phyloP scores from a whole-genome alignment of 2,329 filamentous ascomycete species.

The Colletotrichum cordylinicola region DNA sequence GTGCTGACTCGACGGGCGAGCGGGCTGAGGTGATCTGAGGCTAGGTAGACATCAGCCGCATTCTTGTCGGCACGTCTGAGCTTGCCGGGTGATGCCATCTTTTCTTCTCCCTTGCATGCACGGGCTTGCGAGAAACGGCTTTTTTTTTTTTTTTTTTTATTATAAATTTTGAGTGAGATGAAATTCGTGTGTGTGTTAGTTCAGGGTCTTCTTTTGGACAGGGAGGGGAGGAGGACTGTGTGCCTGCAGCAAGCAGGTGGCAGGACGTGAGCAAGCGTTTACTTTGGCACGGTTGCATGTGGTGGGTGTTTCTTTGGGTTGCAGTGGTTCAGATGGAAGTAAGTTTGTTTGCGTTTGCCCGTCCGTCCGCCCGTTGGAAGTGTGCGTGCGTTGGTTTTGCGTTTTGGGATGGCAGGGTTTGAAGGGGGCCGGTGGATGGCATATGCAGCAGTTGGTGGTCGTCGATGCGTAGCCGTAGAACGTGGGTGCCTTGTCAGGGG shows the following conservation, averaged over 20 bases:
- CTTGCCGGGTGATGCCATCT: not conserved
- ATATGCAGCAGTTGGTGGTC: not conserved
- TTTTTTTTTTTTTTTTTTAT: not conserved
- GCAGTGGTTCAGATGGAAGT: not conserved
- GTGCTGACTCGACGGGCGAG: not conserved
- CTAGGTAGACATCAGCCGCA: not conserved
- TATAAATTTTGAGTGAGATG: not conserved
- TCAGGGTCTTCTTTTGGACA: not conserved
- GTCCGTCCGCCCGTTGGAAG: not conserved
- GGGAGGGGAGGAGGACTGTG: not conserved
- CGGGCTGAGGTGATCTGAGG: not conserved
- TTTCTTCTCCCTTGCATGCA: not conserved
- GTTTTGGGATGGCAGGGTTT: not conserved
- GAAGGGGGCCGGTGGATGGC: not conserved
- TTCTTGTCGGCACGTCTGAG: not conserved
- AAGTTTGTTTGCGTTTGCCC: not conserved
- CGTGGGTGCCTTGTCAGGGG: not conserved
- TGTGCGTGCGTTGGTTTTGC: not conserved
- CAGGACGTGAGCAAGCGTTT: not conserved
- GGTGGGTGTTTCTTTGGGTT: not conserved
- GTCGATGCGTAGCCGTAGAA: not conserved
- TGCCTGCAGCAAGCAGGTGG: not conserved
- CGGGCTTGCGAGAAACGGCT: not conserved
- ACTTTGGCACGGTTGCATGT: not conserved
- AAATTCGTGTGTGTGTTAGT: not conserved